Conservation (phyloP, 2,329 filamentous ascomycete genomes). For the Sporothrix mexicana region DNA sequence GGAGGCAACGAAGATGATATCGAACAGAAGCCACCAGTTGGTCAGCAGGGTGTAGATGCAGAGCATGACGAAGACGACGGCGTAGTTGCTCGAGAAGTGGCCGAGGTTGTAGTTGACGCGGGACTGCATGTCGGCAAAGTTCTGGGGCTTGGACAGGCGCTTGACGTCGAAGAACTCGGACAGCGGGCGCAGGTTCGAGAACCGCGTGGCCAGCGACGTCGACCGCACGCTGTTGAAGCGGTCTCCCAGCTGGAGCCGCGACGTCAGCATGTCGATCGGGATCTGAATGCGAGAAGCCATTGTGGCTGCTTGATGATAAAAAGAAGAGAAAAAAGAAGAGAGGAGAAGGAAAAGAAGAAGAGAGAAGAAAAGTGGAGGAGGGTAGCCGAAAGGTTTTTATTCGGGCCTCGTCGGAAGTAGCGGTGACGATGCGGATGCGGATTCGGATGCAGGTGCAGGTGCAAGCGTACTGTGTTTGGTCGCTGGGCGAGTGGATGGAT, state of each 20-base stretch:
- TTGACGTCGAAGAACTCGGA: slow-evolving; percentile 96
- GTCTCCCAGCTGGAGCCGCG: slow-evolving; percentile 82
- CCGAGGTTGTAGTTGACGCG: slow-evolving; percentile 96
- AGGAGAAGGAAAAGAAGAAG: neutral
- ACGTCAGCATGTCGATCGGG: slow-evolving; percentile 88
- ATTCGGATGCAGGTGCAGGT: slow-evolving; percentile 27
- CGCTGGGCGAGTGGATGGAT: slow-evolving; percentile 18
- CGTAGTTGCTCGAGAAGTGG: slow-evolving; percentile 99
- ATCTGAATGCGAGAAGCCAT: slow-evolving; percentile 88
- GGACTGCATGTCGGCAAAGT: slow-evolving; percentile 86
- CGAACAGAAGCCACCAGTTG: slow-evolving; percentile 85
- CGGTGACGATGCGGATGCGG: slow-evolving; percentile 33
- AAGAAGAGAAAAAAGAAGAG: neutral
- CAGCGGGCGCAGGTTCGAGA: slow-evolving; percentile 89
- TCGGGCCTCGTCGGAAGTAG: slow-evolving; percentile 30
- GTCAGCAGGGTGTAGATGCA: slow-evolving; percentile 93
- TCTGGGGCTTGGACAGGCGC: slow-evolving; percentile 90
- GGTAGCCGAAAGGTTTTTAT: slow-evolving; percentile 19
- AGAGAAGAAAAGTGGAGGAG: slow-evolving; percentile 7
- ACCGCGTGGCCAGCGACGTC: slow-evolving; percentile 78
- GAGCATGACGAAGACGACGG: slow-evolving; percentile 90
- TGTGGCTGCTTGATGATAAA: slow-evolving; percentile 23
- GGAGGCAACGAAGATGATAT: slow-evolving; percentile 83
- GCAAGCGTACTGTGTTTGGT: slow-evolving; percentile 27
- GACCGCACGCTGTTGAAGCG: slow-evolving; percentile 84